Conservation (phyloP, 495 filamentous ascomycete genomes). For the Xylaria telfairii region DNA sequence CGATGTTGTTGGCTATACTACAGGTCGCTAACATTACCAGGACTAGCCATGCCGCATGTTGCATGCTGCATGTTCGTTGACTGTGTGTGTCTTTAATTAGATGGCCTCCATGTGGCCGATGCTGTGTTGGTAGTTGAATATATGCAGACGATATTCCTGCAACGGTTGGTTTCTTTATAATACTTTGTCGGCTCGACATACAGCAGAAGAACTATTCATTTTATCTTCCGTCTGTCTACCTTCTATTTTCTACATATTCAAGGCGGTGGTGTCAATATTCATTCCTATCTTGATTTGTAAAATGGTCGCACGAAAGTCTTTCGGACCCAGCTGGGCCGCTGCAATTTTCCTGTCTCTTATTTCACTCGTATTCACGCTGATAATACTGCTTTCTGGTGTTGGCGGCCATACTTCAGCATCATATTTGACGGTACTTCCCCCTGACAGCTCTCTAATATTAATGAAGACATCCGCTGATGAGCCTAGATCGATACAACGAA, state of each 20-base stretch:
- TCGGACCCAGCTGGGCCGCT: constrained; percentile 19
- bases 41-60: not conserved
- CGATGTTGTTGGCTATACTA: not conserved
- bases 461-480: not conserved
- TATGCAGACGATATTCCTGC: not conserved
- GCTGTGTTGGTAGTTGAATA: constrained; percentile 6
- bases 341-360: constrained; percentile 35
- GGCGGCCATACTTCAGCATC: constrained; percentile 29
- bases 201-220: not conserved
- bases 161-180: not conserved
- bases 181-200: not conserved
- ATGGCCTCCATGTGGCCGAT: not conserved
- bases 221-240: not conserved
- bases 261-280: not conserved
- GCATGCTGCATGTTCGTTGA: too few species aligned
- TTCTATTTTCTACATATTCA: not conserved
- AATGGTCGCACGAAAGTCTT: constrained; percentile 26
- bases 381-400: constrained; percentile 41
- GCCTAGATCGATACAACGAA: constrained; percentile 39
- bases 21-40: not conserved
- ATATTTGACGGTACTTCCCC: constrained; percentile 41
- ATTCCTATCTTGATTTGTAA: constrained; percentile 9
- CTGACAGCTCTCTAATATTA: not conserved
- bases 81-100: constrained; percentile 20
- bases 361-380: constrained; percentile 35